Base-by-base conservation (phyloP, 768 basidiomycete species). In the Tubosaeta sp. region DNA sequence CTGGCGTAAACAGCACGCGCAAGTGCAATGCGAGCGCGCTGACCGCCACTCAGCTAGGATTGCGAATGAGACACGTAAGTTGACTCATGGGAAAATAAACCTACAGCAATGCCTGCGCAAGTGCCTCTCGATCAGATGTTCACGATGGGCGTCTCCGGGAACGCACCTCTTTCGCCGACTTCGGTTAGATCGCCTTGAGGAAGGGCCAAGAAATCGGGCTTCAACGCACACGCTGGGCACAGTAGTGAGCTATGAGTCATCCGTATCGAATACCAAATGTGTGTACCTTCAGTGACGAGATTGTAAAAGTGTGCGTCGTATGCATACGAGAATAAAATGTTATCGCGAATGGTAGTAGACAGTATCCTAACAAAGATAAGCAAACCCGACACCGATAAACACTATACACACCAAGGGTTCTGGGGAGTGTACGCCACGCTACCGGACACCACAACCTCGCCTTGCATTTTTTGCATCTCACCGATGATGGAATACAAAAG, bases 1-100 rank as follows among this genome's bases (percentile, higher is more conserved):
- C 94, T 79, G 3, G 92, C 84, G 68, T 97, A 97, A 0, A 95
- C 88, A 2, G 90, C 91, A 27, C 94, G 76, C 6, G 95, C 95
- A 8, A 96, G 73, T 14, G 87, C 80, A 7, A 94, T 76, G 24
- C 91, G 82, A 46, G 91, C 89, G 13, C 87, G 81, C 64, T 94
- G 89, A 0, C 92, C 92, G 31, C 92, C 90, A 57, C 86, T 87
- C 52, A 90, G 65, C 83, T 88, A 49, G 21, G 38, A 32, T 46
- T 29, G 14, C 6, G 58, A 6, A 21, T 58, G 34, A 54, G 62
- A 51, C 9, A n/a, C n/a, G n/a, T n/a, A n/a, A n/a, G 57, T 59
- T 3, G 59, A 14, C 35, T 6, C 38, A 49, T 29, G 27, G 57
- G 5, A 5, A 4, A n/a, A n/a, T n/a, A 27, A 48, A 65, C 76